Evolutionary conservation across 1,284 basidiomycete species (phyloP), one percentile per base, ranked within the genome.

Genomic region (Puccinia coronata): DNA sequence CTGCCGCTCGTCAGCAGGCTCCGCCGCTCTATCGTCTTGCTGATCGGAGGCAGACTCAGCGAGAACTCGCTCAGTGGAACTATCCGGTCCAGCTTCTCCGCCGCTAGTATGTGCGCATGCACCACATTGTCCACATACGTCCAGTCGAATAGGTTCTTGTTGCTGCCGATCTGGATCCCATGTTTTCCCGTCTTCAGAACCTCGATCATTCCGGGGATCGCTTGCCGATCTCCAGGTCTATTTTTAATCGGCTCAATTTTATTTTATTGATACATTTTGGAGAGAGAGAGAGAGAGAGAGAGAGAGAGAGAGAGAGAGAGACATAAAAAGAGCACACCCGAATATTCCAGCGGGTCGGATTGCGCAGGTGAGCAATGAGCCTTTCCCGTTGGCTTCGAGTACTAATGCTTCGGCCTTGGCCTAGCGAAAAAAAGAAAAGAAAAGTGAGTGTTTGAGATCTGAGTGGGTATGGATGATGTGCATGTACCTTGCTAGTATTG

Each of bases 101-200:
- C 92, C 1, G 97, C 97, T 69, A 99, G 91, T 11, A 99, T 88
- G 86, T 99, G 97, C 1, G 96, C 96, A 85, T 93, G 91, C 0
- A 95, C 96, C 82, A 97, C 92, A 86, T 99, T 99, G 83, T 91
- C 94, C 83, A 99, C 95, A 85, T 98, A 98, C 0, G 96, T 98
- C 91, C 94, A 98, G 87, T 99, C 97, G 84, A 95, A 96, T 14
- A 98, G 88, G 86, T 99, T 99, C 82, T 89, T 90, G 88, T 98
- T 98, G 87, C 92, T 89, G 67, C 97, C 97, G 82, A 99, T 92
- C 87, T 98, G 96, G 88, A 94, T 93, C 83, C 93, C 91, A 1
- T 95, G 95, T 87, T 96, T 93, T 31, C 91, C 90, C 78, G 90
- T 90, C 84, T 92, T 90, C 86, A 95, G 92, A 9, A 93, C 94